Evolutionary conservation across 2,329 filamentous ascomycete species (phyloP).

Genomic region (Juglanconis sp.): DNA sequence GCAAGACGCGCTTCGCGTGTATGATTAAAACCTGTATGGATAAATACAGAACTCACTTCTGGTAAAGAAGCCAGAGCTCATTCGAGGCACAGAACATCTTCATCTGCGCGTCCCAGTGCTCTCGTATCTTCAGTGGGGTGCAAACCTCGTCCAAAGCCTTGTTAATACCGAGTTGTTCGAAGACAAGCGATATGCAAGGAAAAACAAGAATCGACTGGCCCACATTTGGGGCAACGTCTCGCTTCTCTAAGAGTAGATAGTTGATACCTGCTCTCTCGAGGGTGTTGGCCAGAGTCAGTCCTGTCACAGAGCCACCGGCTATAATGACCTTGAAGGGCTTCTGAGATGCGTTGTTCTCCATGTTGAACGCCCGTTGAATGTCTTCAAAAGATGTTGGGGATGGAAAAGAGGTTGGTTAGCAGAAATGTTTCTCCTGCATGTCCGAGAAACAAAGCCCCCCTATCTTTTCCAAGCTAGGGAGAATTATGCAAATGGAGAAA

Average conservation of each 20-base stretch:
- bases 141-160: not conserved
- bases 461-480: too few species aligned
- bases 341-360: not conserved
- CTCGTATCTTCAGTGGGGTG: not conserved
- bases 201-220: conserved; percentile 47
- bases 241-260: conserved; percentile 46
- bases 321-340: conserved; percentile 37
- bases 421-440: too few species aligned
- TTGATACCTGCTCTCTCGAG: conserved; percentile 41
- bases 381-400: too few species aligned
- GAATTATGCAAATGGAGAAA: too few species aligned
- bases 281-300: conserved; percentile 42
- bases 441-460: too few species aligned
- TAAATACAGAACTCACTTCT: not conserved
- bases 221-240: conserved; percentile 39
- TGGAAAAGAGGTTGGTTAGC: too few species aligned
- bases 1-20: too few species aligned
- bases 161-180: conserved; percentile 45
- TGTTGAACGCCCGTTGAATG: not conserved
- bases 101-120: not conserved
- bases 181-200: conserved; percentile 39
- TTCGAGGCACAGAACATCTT: not conserved
- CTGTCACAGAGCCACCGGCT: conserved; percentile 45
- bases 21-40: not conserved
- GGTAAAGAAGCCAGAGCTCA: not conserved